Evolutionary conservation across 257 asterid genomes (phyloP), one percentile per base, ranked within the genome.

Genomic region (Gentiana dahurica): DNA sequence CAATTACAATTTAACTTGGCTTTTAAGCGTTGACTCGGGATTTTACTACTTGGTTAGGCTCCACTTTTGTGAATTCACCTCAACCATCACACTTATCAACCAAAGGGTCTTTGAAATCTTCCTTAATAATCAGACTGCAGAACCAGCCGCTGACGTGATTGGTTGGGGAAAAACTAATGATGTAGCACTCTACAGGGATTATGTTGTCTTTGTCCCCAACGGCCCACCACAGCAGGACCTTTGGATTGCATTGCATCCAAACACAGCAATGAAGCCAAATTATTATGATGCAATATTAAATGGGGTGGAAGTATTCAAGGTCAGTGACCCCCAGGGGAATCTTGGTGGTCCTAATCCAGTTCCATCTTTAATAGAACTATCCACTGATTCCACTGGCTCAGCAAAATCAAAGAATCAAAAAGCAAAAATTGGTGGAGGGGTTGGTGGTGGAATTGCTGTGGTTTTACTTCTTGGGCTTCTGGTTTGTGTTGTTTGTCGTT

Each of bases 321-420:
- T 86, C 36, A 89, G 32, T 46, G 83, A 80, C 59, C 51, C 75
- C 9, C 43, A 51, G 3, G 85, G 87, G 36, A 86, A 77, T 77
- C 92, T 89, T 64, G 97, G 93, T 0, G 97, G 97, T 35, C 79
- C 75, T n/a, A 89, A 83, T 62, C 97, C 97, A 2, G 54, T 68
- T 33, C 95, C 93, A 10, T 79, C 71, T 46, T 80, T 80, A n/a
- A 61, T 65, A 51, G 68, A 74, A 39, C 61, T 62, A 7, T 37
- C 34, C 32, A 60, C 65, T 24, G 93, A 69, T 5, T 50, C 65
- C 15, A 62, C 79, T 12, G 55, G 61, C 36, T 59, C 77, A 12
- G 67, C 82, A 45, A 36, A 49, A 34, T 68, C 72, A 36, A 82
- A 79, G 34, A 73, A 56, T 53, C 66, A 58, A 37, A 67, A 37